These are phyloP conservation scores for Phytophthora brassicae DNA, from an alignment of 352 stramenopile species.

Conservation along the genomic window DNA sequence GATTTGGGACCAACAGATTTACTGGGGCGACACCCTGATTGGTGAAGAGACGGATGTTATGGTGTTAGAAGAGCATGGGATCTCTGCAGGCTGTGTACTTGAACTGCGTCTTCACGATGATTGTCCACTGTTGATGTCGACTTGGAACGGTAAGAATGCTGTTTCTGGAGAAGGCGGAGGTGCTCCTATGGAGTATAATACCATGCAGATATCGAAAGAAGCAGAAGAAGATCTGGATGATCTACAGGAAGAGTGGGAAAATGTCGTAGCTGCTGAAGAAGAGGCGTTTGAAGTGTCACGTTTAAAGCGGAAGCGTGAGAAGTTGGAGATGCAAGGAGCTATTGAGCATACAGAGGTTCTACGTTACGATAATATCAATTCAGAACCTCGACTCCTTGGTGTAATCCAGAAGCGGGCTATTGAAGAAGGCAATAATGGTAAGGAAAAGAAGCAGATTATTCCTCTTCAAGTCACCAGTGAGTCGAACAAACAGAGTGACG, in stretches of 20 bases:
- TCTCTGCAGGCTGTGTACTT: constrained; percentile 60
- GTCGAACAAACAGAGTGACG: constrained; percentile 20
- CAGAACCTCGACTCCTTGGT: constrained; percentile 47
- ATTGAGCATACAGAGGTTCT: constrained; percentile 70
- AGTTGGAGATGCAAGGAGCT: constrained; percentile 50
- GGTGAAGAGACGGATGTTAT: constrained; percentile 75
- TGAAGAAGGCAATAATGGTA: constrained; percentile 7
- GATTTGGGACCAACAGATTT: constrained; percentile 81
- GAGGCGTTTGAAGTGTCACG: constrained; percentile 54
- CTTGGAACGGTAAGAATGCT: constrained; percentile 60
- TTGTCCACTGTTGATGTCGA: constrained; percentile 64
- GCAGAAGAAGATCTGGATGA: constrained; percentile 78
- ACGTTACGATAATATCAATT: constrained; percentile 46
- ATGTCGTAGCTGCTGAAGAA: constrained; percentile 56
- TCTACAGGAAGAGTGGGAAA: constrained; percentile 65
- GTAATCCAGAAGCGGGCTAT: constrained; percentile 48
- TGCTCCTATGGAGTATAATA: constrained; percentile 65
- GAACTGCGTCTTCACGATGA: constrained; percentile 80
- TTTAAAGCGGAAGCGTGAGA: constrained; percentile 49
- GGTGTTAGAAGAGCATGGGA: constrained; percentile 72
- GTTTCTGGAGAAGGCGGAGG: constrained; percentile 26
- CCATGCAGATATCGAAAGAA: constrained; percentile 82
- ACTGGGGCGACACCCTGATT: constrained; percentile 76
- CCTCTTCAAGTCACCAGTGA: too few species aligned
- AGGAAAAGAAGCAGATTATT: constrained; percentile 19